Percentiles rank a stretch among this genome's conserved stretches.
These are phyloP conservation scores for Sarocladiaceae sp. DNA, from an alignment of 2,329 filamentous ascomycete species.

Conservation along the genomic window DNA sequence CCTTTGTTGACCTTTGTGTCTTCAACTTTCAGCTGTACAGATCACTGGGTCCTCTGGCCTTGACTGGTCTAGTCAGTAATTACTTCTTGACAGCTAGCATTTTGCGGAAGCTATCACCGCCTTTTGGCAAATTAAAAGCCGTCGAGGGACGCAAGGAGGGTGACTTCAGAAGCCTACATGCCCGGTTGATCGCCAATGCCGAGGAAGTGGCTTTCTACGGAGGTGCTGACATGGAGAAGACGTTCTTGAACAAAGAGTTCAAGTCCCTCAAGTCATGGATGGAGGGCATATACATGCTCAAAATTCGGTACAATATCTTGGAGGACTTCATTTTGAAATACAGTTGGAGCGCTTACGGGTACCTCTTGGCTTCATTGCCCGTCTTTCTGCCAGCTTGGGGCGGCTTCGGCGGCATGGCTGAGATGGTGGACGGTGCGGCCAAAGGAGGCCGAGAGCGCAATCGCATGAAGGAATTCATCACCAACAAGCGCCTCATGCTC, in stretches of 20 bases:
- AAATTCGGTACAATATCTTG: conserved; percentile 97
- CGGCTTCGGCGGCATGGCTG: conserved; percentile 67
- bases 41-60: conserved; percentile 79
- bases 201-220: conserved; percentile 98
- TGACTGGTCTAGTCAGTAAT: conserved; percentile 81
- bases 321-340: conserved; percentile 98
- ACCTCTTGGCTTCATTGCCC: conserved; percentile 84
- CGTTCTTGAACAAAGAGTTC: conserved; percentile 87
- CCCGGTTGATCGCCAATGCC: conserved; percentile 88
- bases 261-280: conserved; percentile 92
- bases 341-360: conserved; percentile 96
- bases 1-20: conserved; percentile 91
- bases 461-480: conserved; percentile 98
- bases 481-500: conserved; percentile 96
- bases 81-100: conserved; percentile 93
- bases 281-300: conserved; percentile 96
- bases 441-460: conserved; percentile 63
- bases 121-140: conserved; percentile 94
- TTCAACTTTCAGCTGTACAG: conserved; percentile 98
- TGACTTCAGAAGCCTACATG: conserved; percentile 86
- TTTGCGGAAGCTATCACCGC: conserved; percentile 79
- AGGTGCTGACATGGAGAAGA: conserved; percentile 89
- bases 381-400: conserved; percentile 95
- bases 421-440: conserved; percentile 48
- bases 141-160: conserved; percentile 93